These are phyloP conservation scores for Diplotaxis tenuifolia DNA, from an alignment of 345 rosid species.

Conservation along the genomic window DNA sequence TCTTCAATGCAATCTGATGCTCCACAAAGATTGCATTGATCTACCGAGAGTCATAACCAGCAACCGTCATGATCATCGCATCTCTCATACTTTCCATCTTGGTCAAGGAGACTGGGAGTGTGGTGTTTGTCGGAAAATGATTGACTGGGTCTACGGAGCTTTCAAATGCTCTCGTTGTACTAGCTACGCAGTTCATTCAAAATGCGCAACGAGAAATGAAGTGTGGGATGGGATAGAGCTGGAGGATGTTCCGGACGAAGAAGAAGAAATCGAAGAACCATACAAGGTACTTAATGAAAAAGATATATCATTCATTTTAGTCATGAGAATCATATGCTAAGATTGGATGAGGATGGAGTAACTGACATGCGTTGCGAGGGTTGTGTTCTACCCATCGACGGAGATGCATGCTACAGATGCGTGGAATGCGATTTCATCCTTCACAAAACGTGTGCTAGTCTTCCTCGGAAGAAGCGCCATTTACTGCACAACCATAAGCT, in stretches of 20 bases:
- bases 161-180: conserved; percentile 14
- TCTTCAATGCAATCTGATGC: not conserved
- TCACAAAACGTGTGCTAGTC: too few species aligned
- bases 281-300: not conserved
- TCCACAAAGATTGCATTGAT: not conserved
- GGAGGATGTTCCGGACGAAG: not conserved
- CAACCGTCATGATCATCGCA: conserved; percentile 23
- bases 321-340: too few species aligned
- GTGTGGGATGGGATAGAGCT: not conserved
- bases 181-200: not conserved
- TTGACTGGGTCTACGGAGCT: conserved; percentile 17
- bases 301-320: not conserved
- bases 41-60: conserved; percentile 19
- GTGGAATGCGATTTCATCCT: too few species aligned
- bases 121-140: conserved; percentile 1
- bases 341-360: too few species aligned
- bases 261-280: conserved; percentile 1
- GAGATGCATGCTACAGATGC: too few species aligned
- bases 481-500: too few species aligned
- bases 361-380: too few species aligned
- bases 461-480: too few species aligned
- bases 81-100: conserved; percentile 21
- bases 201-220: not conserved
- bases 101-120: not conserved
- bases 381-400: too few species aligned